phyloP scores from a whole-genome alignment of 352 stramenopile genomes.

The Pythium biforme region DNA sequence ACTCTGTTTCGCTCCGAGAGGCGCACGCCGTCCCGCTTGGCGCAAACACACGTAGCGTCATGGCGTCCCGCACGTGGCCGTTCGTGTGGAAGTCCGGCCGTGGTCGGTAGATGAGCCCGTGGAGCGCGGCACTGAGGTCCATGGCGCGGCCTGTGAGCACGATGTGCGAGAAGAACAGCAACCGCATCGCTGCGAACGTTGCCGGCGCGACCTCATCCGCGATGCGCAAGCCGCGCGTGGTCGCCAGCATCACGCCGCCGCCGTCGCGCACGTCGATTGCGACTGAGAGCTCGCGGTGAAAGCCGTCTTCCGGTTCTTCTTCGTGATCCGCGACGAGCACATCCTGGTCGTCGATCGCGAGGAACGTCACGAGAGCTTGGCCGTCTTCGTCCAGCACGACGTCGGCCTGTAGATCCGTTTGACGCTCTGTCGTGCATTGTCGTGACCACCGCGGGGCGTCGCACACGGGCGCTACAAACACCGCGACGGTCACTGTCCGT shows the following conservation, averaged over 20 bases:
- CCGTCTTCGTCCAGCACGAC: slow-evolving; percentile 46
- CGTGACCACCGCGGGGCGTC: slow-evolving; percentile 50
- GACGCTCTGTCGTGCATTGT: not conserved
- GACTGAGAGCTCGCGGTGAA: slow-evolving; percentile 37
- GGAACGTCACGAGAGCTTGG: slow-evolving; percentile 33
- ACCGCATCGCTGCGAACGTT: slow-evolving; percentile 19
- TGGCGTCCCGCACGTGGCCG: slow-evolving; percentile 35
- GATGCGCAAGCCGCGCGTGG: slow-evolving; percentile 38
- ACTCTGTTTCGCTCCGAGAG: not conserved
- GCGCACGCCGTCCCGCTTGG: not conserved
- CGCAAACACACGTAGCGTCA: slow-evolving; percentile 24
- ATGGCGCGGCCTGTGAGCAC: slow-evolving; percentile 31
- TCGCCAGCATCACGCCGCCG: slow-evolving; percentile 53
- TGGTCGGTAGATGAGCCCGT: slow-evolving; percentile 54
- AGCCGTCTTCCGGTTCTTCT: slow-evolving; percentile 1
- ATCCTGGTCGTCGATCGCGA: slow-evolving; percentile 39
- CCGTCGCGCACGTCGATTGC: slow-evolving; percentile 36
- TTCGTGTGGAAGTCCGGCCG: slow-evolving; percentile 50
- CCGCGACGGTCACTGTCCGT: slow-evolving; percentile 24
- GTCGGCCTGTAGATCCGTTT: not conserved
- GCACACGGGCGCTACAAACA: slow-evolving; percentile 55
- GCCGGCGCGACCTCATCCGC: slow-evolving; percentile 2
- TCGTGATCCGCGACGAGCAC: slow-evolving; percentile 5
- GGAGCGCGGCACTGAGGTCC: slow-evolving; percentile 51
- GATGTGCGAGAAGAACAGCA: slow-evolving; percentile 46